phyloP scores from a whole-genome alignment of 2,329 filamentous ascomycete genomes.

The Colletotrichum nymphaeae region DNA sequence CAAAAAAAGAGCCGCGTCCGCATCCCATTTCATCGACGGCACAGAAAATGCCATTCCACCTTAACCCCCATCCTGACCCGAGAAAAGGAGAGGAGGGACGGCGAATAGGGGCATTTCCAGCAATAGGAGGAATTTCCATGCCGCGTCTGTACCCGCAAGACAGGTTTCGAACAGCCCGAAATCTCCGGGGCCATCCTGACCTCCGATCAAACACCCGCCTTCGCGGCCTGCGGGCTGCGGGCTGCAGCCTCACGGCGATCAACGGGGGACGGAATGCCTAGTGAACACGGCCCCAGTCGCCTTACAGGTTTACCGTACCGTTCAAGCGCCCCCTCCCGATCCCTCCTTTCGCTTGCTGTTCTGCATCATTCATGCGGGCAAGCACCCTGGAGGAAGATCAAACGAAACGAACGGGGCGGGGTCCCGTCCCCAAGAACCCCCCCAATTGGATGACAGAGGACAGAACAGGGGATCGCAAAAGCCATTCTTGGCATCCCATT shows the following conservation, averaged over 20 bases:
- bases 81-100: neutral
- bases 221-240: too few species aligned
- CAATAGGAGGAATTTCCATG: neutral
- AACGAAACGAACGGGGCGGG: constrained; percentile 11
- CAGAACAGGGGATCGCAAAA: neutral
- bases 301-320: neutral
- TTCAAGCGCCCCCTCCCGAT: neutral
- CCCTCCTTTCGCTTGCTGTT: constrained; percentile 13
- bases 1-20: neutral
- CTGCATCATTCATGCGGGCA: constrained; percentile 26
- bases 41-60: neutral
- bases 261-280: too few species aligned
- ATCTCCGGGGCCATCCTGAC: neutral
- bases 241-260: neutral
- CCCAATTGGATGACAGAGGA: neutral
- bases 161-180: neutral
- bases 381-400: constrained; percentile 28
- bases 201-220: constrained; percentile 28
- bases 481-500: neutral
- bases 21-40: neutral
- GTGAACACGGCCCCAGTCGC: neutral
- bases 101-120: neutral
- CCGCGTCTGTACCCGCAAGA: too few species aligned
- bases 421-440: too few species aligned
- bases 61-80: neutral